Conservation (phyloP, 176 grass and related monocot genomes). For the Carex myosuroides region DNA sequence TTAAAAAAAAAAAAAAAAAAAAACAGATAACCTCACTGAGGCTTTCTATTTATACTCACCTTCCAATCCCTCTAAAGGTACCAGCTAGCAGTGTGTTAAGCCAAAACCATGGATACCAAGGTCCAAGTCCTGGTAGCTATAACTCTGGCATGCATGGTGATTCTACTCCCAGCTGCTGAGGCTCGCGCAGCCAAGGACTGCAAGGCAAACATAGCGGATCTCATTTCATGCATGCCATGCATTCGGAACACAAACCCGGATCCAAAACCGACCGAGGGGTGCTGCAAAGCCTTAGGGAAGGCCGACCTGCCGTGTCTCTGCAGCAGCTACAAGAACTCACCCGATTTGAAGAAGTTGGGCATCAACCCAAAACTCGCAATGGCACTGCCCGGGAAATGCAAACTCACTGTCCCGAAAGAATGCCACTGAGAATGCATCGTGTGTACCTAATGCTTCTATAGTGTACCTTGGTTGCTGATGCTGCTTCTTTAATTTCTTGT, state of each 20-base stretch:
- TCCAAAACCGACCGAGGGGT: neutral
- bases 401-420: neutral
- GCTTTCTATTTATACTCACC: neutral
- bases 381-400: conserved; percentile 21
- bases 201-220: neutral
- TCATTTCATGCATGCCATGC: neutral
- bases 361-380: conserved; percentile 15
- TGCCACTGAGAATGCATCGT: neutral
- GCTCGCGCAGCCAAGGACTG: neutral
- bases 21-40: neutral
- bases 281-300: conserved; percentile 25
- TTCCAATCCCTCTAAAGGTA: neutral
- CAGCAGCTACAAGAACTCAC: conserved; percentile 15
- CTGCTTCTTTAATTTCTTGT: neutral
- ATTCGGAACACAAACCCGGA: neutral
- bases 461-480: neutral
- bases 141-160: neutral
- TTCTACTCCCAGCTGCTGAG: neutral
- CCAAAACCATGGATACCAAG: neutral
- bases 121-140: neutral
- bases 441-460: neutral
- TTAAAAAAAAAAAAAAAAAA: neutral
- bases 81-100: too few relatives aligned
- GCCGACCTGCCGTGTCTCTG: conserved; percentile 34
- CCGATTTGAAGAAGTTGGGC: conserved; percentile 10